Base-by-base conservation (phyloP, 352 stramenopile genomes). In the Stephanocyclus meneghinianus region DNA sequence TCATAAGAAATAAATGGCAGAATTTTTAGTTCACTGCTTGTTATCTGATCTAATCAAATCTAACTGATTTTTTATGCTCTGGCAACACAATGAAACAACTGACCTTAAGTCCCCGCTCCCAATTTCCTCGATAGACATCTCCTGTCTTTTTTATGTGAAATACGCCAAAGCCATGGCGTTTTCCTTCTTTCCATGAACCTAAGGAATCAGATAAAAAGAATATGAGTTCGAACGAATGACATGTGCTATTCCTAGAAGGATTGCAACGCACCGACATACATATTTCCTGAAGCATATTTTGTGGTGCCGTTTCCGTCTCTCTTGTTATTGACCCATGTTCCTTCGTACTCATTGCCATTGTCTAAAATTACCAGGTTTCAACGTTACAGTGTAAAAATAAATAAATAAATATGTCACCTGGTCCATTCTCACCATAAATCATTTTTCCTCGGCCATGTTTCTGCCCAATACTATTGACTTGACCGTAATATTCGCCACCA, bases 111-210 rank as follows among this genome's bases (percentile, higher is more conserved):
- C 55, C 55, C 0, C 55, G 15, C 55, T 63, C 55, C 55, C 55
- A 45, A 45, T 42, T 18, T 2, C 74, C 74, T 62, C 62, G 55
- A 45, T 76, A 81, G 26, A 81, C 40, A 65, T 76, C 68, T 18
- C 74, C 74, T 29, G 66, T 76, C 40, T 76, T 76, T 21, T 76
- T 69, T n/a, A 80, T 80, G 16, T 76, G 66, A 74, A 81, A 81
- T 2, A 81, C 74, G 56, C 74, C 74, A 59, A 76, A 76, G 11
- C 74, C 74, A 61, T 81, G 74, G 16, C 74, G 40, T 59, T 81
- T 81, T 42, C 74, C 74, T 70, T n/a, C 35, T 76, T 76, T 76
- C 74, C 74, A 77, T 53, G 70, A 50, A 21, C 67, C 67, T 67
- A 47, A 26, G 18, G 48, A 59, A 35, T 21, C 51, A 32, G 40